Evolutionary conservation across 2,329 filamentous ascomycete species (phyloP).

Genomic region (Monosporascus sp.): DNA sequence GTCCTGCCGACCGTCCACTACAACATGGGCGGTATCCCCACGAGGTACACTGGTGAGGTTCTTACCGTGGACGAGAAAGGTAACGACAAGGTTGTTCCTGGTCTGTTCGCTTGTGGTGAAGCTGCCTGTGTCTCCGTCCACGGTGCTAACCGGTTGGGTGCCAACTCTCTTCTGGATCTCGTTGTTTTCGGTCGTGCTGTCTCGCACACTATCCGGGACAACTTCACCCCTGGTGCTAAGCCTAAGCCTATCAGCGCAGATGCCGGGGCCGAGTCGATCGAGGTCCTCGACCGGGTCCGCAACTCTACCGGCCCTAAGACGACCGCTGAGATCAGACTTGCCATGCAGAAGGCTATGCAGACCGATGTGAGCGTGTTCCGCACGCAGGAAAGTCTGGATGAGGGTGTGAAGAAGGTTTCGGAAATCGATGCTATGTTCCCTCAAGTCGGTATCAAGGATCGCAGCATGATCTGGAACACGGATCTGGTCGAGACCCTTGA

Average conservation of each 20-base stretch:
- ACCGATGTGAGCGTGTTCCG: conserved; percentile 95
- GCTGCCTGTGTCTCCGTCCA: conserved; percentile 97
- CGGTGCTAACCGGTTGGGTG: conserved; percentile 94
- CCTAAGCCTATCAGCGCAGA: conserved; percentile 78
- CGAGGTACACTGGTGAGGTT: conserved; percentile 95
- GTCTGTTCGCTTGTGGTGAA: conserved; percentile 94
- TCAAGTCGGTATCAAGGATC: conserved; percentile 91
- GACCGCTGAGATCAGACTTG: conserved; percentile 80
- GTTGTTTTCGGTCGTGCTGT: conserved; percentile 98
- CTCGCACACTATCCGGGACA: conserved; percentile 94
- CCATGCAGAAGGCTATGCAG: conserved; percentile 99
- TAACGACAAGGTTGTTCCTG: conserved; percentile 88
- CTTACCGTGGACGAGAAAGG: conserved; percentile 80
- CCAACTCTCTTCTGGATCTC: conserved; percentile 96
- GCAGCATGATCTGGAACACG: conserved; percentile 99
- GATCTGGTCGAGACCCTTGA: conserved; percentile 96
- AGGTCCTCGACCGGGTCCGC: conserved; percentile 78
- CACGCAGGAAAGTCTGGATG: conserved; percentile 86
- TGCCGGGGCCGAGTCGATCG: conserved; percentile 82
- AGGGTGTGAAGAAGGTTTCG: conserved; percentile 83
- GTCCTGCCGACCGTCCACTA: conserved; percentile 97
- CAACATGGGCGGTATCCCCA: conserved; percentile 99
- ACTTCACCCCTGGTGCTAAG: conserved; percentile 76
- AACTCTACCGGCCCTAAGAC: conserved; percentile 79
- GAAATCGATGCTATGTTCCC: conserved; percentile 76